Conservation (phyloP, 106 monocot genomes). For the Apostasia shenzhenica region DNA sequence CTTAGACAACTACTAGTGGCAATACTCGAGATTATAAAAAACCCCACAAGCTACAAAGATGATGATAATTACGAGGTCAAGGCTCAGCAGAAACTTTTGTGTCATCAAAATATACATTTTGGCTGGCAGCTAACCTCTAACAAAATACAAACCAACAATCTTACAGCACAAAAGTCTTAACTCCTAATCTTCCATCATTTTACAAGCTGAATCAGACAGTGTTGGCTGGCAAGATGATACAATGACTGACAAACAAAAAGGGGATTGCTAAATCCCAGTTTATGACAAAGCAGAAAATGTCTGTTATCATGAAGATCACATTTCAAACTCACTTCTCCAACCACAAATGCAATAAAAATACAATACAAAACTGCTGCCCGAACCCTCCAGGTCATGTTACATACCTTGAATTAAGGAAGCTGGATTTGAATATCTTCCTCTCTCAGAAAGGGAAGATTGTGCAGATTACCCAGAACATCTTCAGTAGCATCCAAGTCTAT, state of each 20-base stretch:
- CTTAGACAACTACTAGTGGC: too few relatives aligned
- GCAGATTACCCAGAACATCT: slow-evolving; percentile 39
- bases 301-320: slow-evolving; percentile 1
- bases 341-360: background rate
- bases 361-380: background rate
- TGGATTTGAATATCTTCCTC: slow-evolving; percentile 22
- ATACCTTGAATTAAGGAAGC: slow-evolving; percentile 10
- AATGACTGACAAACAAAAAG: background rate
- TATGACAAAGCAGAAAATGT: background rate
- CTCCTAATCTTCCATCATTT: slow-evolving; percentile 2
- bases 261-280: background rate
- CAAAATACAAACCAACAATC: background rate
- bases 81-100: too few relatives aligned
- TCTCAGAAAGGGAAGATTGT: slow-evolving; percentile 40
- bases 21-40: too few relatives aligned
- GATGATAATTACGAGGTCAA: too few relatives aligned
- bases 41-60: too few relatives aligned
- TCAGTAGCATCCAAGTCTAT: slow-evolving; percentile 36
- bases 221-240: background rate
- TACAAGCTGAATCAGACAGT: background rate
- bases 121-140: too few relatives aligned
- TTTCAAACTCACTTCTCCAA: background rate
- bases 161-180: background rate
- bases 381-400: background rate
- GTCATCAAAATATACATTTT: too few relatives aligned